Base-by-base conservation (phyloP, 768 basidiomycete genomes). In the Kwoniella mangroviensis region DNA sequence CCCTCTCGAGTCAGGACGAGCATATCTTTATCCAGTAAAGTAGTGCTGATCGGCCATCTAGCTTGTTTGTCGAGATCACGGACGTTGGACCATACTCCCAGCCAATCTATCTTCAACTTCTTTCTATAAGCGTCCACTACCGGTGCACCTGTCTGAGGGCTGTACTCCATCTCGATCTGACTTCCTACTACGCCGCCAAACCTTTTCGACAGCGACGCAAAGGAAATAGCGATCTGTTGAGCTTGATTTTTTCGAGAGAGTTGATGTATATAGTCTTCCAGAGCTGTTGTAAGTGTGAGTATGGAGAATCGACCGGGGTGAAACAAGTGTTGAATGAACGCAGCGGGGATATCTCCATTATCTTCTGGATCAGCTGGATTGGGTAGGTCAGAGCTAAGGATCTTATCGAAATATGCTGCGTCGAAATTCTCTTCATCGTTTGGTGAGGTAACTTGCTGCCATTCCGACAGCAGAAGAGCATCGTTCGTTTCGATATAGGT, bases 61-160 rank as follows among this genome's bases (percentile, higher is more conserved):
- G 77, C 80, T 40, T 80, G 74, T 61, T 74, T 90, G 83, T 97
- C 95, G n/a, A 94, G 86, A 73, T 94, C 93, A 63, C 91, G 88
- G 78, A 93, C 94, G 67, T 92, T 88, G 9, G 94, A 91, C 70
- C 95, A 89, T 77, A 98, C 95, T 3, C 95, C 94, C 78, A 98
- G 92, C 95, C 96, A 98, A 75, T 98, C 94, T 56, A 92, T 85
- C 81, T 92, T 94, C 75, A 97, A 83, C 0, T 90, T 89, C 74
- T 88, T 90, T 89, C 92, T 91, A 79, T 93, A 94, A 54, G 89
- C 90, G 55, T 89, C 88, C 78, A 93, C 86, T 72, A 91, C 89
- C 56, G 89, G 86, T 45, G 90, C 90, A 17, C 94, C 94, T 2
- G 92, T 94, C 70, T 90, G 89, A 0, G 90, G 86, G 77, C 92